These are phyloP conservation scores for Cercospora sp. DNA, from an alignment of 2,329 filamentous ascomycete species.

Conservation along the genomic window DNA sequence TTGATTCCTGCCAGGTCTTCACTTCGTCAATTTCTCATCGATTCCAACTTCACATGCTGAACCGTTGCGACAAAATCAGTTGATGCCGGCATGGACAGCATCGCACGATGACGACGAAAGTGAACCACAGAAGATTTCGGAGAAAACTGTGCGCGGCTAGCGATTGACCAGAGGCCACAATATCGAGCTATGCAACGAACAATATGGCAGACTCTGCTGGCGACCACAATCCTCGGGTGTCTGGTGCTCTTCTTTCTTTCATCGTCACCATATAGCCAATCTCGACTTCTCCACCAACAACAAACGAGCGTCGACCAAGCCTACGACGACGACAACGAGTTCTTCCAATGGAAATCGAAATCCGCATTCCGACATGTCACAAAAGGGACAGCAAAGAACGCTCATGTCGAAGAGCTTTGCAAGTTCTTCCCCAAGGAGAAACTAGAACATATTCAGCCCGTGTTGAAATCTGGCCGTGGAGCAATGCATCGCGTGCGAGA, in stretches of 20 bases:
- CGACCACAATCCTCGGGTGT: conserved; percentile 1
- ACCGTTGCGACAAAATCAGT: background rate
- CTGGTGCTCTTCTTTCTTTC: conserved; percentile 1
- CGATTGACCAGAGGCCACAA: background rate
- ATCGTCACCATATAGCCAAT: background rate
- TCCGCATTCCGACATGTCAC: conserved; percentile 24
- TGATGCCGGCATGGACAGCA: background rate
- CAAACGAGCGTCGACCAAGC: background rate
- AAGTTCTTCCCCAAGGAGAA: conserved; percentile 43
- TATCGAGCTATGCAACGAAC: conserved; percentile 1
- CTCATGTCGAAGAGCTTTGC: conserved; percentile 39
- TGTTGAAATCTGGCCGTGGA: conserved; percentile 53
- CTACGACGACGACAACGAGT: conserved; percentile 9
- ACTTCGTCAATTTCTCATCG: background rate
- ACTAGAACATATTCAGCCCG: conserved; percentile 47
- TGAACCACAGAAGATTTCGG: background rate
- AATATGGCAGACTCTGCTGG: conserved; percentile 16
- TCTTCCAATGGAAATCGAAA: conserved; percentile 27
- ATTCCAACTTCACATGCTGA: background rate
- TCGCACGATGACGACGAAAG: background rate
- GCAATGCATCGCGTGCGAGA: conserved; percentile 48
- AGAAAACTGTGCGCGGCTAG: background rate
- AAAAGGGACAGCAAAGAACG: conserved; percentile 11
- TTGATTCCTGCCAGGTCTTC: background rate
- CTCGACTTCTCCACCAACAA: background rate